Evolutionary conservation across 805 yeast species (phyloP).

Genomic region (Ogataea trehalophila): DNA sequence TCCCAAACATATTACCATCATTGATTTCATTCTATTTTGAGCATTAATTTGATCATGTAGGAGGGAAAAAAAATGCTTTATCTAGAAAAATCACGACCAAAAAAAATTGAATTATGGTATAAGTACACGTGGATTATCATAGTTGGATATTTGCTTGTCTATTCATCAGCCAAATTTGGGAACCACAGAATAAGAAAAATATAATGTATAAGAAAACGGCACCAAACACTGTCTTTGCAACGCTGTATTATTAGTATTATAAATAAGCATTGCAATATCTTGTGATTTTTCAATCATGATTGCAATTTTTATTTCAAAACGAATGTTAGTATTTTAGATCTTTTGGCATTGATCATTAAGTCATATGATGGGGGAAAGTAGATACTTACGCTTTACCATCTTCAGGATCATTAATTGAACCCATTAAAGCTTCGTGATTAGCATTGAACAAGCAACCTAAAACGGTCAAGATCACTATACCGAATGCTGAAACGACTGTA

Average conservation of each 20-base stretch:
- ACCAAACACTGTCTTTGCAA: constrained; percentile 83
- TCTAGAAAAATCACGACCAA: too few relatives aligned
- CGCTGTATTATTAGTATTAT: constrained; percentile 34
- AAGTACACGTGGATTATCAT: constrained; percentile 7
- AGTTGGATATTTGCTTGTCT: constrained; percentile 64
- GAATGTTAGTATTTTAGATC: neutral
- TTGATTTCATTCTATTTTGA: too few relatives aligned
- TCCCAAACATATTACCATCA: too few relatives aligned
- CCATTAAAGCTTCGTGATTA: constrained; percentile 89
- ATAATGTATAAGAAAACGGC: constrained; percentile 80
- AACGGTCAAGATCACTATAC: constrained; percentile 78
- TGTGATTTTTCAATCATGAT: too few relatives aligned
- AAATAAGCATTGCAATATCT: too few relatives aligned
- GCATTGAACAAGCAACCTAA: constrained; percentile 76
- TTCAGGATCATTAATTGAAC: constrained; percentile 84
- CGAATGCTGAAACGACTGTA: constrained; percentile 88
- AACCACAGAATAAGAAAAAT: constrained; percentile 87
- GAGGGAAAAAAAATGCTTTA: too few relatives aligned
- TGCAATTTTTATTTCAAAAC: too few relatives aligned
- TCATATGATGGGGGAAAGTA: neutral
- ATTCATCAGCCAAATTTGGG: constrained; percentile 62
- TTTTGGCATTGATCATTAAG: too few relatives aligned
- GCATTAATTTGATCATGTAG: too few relatives aligned
- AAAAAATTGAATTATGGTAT: neutral
- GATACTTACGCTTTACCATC: constrained; percentile 73